These are phyloP conservation scores for Ananas comosus DNA, from an alignment of 176 grass and related monocot genomes.

Conservation along the genomic window DNA sequence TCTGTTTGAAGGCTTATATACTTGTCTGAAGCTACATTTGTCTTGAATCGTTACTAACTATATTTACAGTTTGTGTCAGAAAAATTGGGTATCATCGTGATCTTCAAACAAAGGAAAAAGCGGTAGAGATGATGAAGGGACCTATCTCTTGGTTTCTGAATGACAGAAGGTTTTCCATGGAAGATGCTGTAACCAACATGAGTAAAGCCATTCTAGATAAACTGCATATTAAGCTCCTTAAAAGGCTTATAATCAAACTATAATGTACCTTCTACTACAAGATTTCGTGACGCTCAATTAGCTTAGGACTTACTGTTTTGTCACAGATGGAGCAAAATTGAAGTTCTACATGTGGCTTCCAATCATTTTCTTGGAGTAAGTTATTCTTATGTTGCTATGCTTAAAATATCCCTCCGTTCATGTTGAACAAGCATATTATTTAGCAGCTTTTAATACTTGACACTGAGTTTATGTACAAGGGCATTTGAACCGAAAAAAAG, in stretches of 20 bases:
- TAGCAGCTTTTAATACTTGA: not conserved
- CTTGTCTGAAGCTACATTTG: not conserved
- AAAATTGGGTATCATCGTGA: constrained; percentile 45
- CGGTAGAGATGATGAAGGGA: constrained; percentile 62
- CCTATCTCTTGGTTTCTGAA: constrained; percentile 75
- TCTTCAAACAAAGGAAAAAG: constrained; percentile 62
- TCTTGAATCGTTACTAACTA: constrained; percentile 2
- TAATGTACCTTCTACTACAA: too few species aligned
- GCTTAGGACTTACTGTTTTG: too few species aligned
- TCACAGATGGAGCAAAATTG: too few species aligned
- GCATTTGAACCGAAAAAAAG: too few species aligned
- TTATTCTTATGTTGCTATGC: not conserved
- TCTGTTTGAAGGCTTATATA: not conserved
- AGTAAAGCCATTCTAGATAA: constrained; percentile 77
- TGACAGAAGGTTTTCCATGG: constrained; percentile 67
- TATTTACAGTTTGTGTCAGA: constrained; percentile 56
- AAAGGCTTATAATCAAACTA: not conserved
- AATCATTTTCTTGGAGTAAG: not conserved
- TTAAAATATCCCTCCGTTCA: not conserved
- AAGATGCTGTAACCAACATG: constrained; percentile 56
- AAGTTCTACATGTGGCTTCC: not conserved
- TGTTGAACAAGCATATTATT: not conserved
- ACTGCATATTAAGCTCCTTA: not conserved
- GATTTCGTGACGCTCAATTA: too few species aligned
- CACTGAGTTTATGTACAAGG: not conserved